Conservation (phyloP, 805 yeast species). For the Saccharomycopsis javanensis region DNA sequence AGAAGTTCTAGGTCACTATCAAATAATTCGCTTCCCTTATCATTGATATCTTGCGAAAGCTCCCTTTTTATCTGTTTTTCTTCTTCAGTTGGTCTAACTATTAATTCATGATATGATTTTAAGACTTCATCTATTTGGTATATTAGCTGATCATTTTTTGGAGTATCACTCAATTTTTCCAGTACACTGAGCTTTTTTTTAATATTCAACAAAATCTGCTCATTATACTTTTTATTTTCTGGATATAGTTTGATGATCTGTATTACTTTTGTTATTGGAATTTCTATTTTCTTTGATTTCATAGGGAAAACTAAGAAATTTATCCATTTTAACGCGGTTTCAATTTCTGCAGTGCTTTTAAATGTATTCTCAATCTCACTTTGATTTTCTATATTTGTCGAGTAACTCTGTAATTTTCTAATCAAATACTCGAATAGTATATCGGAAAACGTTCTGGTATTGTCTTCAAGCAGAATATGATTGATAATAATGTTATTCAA, state of each 20-base stretch:
- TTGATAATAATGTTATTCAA: background rate
- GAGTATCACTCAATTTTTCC: background rate
- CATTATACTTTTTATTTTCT: background rate
- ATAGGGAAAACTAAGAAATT: background rate
- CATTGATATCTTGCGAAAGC: background rate
- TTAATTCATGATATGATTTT: background rate
- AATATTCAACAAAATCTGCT: background rate
- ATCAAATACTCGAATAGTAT: conserved; percentile 3
- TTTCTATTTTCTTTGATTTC: background rate
- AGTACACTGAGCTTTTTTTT: background rate
- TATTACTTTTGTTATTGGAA: background rate
- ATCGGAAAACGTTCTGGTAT: background rate
- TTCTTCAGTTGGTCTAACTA: background rate
- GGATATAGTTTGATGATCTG: background rate
- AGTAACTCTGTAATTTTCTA: background rate
- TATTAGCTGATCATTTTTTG: background rate
- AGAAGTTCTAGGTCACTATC: conserved; percentile 1
- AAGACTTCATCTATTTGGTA: background rate
- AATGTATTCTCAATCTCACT: background rate
- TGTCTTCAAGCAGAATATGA: background rate
- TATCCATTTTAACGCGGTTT: background rate
- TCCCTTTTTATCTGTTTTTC: background rate
- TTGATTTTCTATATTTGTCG: background rate
- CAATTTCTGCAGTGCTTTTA: background rate
- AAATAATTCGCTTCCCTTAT: background rate